Base-by-base conservation (phyloP, 805 yeast species). In the Ogataea parapolymorpha region DNA sequence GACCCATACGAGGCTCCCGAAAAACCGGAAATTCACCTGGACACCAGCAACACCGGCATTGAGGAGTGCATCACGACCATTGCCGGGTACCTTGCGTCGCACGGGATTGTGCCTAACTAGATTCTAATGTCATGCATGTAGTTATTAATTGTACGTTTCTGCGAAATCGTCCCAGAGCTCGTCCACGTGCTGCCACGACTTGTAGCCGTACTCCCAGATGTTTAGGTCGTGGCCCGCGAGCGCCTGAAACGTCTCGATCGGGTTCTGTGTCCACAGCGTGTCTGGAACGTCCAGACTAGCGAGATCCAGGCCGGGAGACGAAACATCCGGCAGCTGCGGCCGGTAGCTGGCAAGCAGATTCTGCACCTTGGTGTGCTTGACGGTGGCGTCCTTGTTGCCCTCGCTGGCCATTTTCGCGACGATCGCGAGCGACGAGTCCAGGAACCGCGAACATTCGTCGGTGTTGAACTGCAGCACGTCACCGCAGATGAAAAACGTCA, bases 1-100 rank as follows among this genome's bases (percentile, higher is more conserved):
- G 97, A 96, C 9, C 98, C 98, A 27, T 90, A 90, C 63, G 98
- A 90, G 71, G 93, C 85, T 3, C 98, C 98, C 37, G 83, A 75
- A 52, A 57, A 66, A 26, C 87, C 98, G 20, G 98, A 90, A 68
- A 72, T 90, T 45, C 90, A 83, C 59, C 68, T 90, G 60, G 77
- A 77, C 53, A 87, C 91, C 43, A 82, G 84, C 59, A 72, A 79
- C 54, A 68, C 72, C 40, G 66, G 84, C 29, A 77, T 89, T 34
- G 96, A 90, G 68, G 85, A 89, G 59, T 79, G 91, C 56, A 95
- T 95, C 24, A 65, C 75, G 52, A 68, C 73, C 50, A 84, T 90
- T 58, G 74, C 76, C 52, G 79, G 79, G 37, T 89, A 87, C 61
- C 73, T 86, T 58, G 65, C 69, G 32, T 71, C 71, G 44, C 68